Conservation (phyloP, 2,329 filamentous ascomycete species). For the Westerdykella ornata region DNA sequence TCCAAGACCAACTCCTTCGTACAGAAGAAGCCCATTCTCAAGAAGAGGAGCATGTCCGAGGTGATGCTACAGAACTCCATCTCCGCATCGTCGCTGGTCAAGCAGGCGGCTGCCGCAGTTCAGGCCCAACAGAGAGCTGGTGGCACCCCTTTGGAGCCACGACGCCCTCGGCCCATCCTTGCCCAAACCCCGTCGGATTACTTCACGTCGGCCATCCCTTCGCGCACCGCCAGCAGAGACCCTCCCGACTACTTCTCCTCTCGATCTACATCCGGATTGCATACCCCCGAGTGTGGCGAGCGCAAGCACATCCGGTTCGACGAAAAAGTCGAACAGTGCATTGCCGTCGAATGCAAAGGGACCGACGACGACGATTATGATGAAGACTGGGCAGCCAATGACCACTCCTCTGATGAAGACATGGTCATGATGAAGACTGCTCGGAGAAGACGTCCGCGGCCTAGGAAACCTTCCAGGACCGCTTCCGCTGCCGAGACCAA, state of each 20-base stretch:
- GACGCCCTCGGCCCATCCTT: constrained; percentile 50
- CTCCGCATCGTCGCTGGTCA: constrained; percentile 79
- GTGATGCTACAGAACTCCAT: constrained; percentile 86
- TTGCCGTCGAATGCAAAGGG: constrained; percentile 81
- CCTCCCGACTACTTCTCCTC: constrained; percentile 61
- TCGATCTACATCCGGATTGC: constrained; percentile 63
- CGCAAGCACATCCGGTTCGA: constrained; percentile 93
- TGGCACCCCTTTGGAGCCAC: constrained; percentile 39
- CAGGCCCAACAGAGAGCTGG: constrained; percentile 74
- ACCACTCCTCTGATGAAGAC: constrained; percentile 61
- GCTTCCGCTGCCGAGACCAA: constrained; percentile 61
- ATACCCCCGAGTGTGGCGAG: constrained; percentile 55
- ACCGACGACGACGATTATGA: constrained; percentile 62
- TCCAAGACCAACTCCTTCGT: constrained; percentile 62
- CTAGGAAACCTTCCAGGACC: constrained; percentile 48
- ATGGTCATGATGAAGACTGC: constrained; percentile 75
- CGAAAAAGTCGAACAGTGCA: constrained; percentile 91
- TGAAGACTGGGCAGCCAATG: constrained; percentile 35
- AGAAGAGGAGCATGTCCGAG: constrained; percentile 94
- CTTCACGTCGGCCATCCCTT: constrained; percentile 58
- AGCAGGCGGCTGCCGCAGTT: constrained; percentile 80
- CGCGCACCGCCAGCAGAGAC: constrained; percentile 54
- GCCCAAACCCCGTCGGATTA: constrained; percentile 64
- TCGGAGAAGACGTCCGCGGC: constrained; percentile 45
- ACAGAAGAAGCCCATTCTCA: constrained; percentile 85